Conservation (phyloP, 257 asterid genomes). For the Scutellaria barbata region DNA sequence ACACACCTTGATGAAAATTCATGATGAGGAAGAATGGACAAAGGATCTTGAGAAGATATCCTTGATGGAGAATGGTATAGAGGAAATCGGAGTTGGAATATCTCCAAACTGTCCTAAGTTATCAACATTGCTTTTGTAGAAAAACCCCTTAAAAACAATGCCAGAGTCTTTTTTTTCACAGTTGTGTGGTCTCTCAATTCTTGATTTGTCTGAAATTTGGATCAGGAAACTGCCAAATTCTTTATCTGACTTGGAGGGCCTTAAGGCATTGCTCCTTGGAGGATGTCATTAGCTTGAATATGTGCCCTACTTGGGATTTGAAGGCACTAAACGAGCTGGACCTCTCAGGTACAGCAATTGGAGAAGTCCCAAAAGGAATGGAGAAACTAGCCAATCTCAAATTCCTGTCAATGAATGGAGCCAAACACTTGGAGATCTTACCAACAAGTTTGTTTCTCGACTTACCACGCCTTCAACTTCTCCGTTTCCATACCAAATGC, state of each 20-base stretch:
- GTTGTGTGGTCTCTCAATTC: constrained; percentile 21
- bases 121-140: constrained; percentile 21
- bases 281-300: not conserved
- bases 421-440: not conserved
- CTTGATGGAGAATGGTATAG: constrained; percentile 26
- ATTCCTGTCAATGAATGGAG: not conserved
- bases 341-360: constrained; percentile 5
- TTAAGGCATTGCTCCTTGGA: constrained; percentile 27
- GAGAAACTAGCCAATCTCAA: constrained; percentile 15
- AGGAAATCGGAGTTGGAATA: constrained; percentile 7
- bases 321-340: constrained; percentile 28
- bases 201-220: not conserved
- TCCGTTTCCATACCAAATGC: not conserved
- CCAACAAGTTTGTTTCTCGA: not conserved
- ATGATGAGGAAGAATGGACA: constrained; percentile 25
- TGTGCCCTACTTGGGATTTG: constrained; percentile 26
- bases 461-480: constrained; percentile 11
- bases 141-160: not conserved
- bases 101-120: constrained; percentile 39
- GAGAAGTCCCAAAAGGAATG: constrained; percentile 19
- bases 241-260: constrained; percentile 16
- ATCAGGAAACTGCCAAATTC: constrained; percentile 28
- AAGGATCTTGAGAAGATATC: constrained; percentile 33
- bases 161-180: constrained; percentile 22
- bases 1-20: not conserved